Conservation (phyloP, 1,139 yeast genomes). For the Sugiyamaella grinbergsii region DNA sequence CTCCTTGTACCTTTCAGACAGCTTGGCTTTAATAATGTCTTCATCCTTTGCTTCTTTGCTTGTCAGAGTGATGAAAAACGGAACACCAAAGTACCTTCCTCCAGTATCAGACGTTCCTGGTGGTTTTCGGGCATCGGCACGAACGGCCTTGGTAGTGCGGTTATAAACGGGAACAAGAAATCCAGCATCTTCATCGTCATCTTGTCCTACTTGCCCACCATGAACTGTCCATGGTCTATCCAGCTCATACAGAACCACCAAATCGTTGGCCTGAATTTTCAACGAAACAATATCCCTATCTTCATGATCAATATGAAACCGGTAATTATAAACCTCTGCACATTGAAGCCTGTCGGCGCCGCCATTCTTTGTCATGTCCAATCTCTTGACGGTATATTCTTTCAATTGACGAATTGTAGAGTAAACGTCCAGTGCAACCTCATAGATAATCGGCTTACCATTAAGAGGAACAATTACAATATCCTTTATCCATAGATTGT, state of each 20-base stretch:
- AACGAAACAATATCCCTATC: constrained; percentile 66
- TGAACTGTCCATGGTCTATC: constrained; percentile 26
- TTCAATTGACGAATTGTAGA: constrained; percentile 68
- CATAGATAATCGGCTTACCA: constrained; percentile 47
- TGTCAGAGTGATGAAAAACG: constrained; percentile 66
- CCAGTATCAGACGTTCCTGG: constrained; percentile 22
- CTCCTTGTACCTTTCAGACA: constrained; percentile 36
- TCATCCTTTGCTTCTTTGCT: constrained; percentile 54
- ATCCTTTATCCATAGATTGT: constrained; percentile 69
- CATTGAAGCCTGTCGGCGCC: constrained; percentile 51
- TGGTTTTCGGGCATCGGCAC: constrained; percentile 36
- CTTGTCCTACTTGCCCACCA: constrained; percentile 30
- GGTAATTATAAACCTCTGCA: constrained; percentile 70
- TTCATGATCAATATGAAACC: constrained; percentile 71
- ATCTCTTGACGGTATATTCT: constrained; percentile 51
- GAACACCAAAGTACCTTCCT: constrained; percentile 61
- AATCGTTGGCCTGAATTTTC: constrained; percentile 63
- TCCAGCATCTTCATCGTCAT: constrained; percentile 42
- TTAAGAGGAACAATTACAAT: constrained; percentile 63
- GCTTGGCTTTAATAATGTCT: constrained; percentile 57
- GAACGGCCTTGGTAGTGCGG: constrained; percentile 50
- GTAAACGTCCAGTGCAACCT: constrained; percentile 67
- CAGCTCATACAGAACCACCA: constrained; percentile 69
- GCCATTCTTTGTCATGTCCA: constrained; percentile 23
- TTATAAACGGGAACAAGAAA: constrained; percentile 70